Conservation (phyloP, 2,329 filamentous ascomycete genomes). For the Teratosphaeria nubilosa region DNA sequence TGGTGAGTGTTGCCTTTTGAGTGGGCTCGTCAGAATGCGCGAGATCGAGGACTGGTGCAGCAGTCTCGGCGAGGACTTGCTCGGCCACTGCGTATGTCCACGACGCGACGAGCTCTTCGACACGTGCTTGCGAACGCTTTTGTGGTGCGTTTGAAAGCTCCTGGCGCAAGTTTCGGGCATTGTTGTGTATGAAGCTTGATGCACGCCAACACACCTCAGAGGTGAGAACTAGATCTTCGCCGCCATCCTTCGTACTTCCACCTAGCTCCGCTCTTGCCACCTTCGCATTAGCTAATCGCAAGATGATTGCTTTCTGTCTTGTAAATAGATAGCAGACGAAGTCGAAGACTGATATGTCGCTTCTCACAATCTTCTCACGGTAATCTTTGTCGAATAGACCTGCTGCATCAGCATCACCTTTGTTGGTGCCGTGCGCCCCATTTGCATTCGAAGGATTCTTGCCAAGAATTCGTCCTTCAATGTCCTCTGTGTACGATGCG, state of each 20-base stretch:
- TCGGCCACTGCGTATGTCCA: constrained; percentile 70
- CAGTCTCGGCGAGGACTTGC: constrained; percentile 65
- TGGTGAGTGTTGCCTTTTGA: constrained; percentile 3
- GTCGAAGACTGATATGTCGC: constrained; percentile 92
- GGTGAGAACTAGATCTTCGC: constrained; percentile 67
- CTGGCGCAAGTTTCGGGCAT: constrained; percentile 66
- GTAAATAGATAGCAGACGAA: constrained; percentile 91
- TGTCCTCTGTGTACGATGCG: constrained; percentile 60
- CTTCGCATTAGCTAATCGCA: constrained; percentile 66
- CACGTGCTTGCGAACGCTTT: constrained; percentile 30
- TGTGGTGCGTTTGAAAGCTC: constrained; percentile 52
- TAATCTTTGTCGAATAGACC: constrained; percentile 58
- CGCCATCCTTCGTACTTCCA: constrained; percentile 21
- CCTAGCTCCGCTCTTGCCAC: constrained; percentile 33
- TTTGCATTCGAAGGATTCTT: constrained; percentile 7
- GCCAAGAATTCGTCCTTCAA: constrained; percentile 31
- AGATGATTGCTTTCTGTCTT: constrained; percentile 70
- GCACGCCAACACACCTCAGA: constrained; percentile 77
- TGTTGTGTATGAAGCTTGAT: constrained; percentile 71
- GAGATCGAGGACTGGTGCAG: constrained; percentile 15
- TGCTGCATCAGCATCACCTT: constrained; percentile 1
- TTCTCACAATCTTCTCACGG: constrained; percentile 81
- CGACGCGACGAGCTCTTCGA: constrained; percentile 66
- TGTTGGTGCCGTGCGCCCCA: constrained; percentile 9
- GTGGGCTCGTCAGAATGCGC: constrained; percentile 5